Evolutionary conservation across 2,329 filamentous ascomycete genomes (phyloP), one percentile per base, ranked within the genome.

Genomic region (Trichoderma sp.): DNA sequence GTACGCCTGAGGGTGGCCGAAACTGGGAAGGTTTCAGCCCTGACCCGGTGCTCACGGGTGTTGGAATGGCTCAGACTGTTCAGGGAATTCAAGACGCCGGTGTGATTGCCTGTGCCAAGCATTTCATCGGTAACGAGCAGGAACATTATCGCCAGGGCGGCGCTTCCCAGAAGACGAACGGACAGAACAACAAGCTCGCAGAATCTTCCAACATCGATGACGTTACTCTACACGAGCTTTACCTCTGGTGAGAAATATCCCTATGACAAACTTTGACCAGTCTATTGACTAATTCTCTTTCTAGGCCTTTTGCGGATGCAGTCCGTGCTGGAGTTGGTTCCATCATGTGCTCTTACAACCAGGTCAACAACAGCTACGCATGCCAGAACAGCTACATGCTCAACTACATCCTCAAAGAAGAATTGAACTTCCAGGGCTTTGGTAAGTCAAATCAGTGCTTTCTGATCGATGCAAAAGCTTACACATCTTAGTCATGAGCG

Each of bases 61-160:
- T 89, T 73, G 84, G 92, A 70, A 91, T 92, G 72, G 88, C 87
- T 21, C 87, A 93, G 77, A 92, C 91, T 1, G 88, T 95, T 76
- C 85, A 88, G 74, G 93, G 92, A 47, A 92, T 94, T 65, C 93
- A 96, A 91, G 93, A 90, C 83, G 89, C 85, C 85, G 95, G 88
- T 79, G 84, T 84, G 30, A 56, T 21, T 57, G 43, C 51, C 21
- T 47, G 57, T 34, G 34, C 43, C 18, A 34, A 26, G 39, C 43
- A 30, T 32, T 62, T 58, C 39, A 14, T 57, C 8, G 39, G 30
- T 18, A 53, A 67, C 21, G 43, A 53, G 47, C 64, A 53, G 64
- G 39, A 67, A 12, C 30, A 53, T 56, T 56, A 53, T 11, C 43
- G 39, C 56, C n/a, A 67, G 15, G 47, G 21, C 6, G 51, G 34